Conservation (phyloP, 2,329 filamentous ascomycete genomes). For the Arthrobotrys musiformis region DNA sequence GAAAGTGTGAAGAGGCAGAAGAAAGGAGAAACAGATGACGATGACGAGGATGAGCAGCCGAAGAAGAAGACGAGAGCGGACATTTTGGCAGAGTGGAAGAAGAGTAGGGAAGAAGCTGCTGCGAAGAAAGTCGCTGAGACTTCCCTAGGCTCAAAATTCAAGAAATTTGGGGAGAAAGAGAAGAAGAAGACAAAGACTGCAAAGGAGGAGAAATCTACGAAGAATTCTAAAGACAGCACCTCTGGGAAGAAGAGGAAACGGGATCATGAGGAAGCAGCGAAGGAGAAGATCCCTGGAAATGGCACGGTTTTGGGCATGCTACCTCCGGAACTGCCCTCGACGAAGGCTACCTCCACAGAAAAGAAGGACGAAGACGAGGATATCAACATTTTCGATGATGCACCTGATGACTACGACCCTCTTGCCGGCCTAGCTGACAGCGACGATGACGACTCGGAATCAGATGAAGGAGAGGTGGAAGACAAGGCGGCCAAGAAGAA, state of each 20-base stretch:
- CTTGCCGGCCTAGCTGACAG: constrained; percentile 68
- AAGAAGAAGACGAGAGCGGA: constrained; percentile 74
- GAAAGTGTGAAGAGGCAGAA: constrained; percentile 67
- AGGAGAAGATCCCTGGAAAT: constrained; percentile 21
- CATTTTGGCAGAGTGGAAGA: constrained; percentile 75
- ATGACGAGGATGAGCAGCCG: constrained; percentile 70
- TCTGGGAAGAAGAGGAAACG: constrained; percentile 65
- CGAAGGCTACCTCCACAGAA: constrained; percentile 60
- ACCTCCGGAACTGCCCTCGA: constrained; percentile 56
- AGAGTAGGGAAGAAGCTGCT: constrained; percentile 68
- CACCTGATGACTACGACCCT: constrained; percentile 75
- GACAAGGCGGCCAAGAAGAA: constrained; percentile 62
- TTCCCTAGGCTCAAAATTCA: constrained; percentile 71
- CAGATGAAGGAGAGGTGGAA: constrained; percentile 64
- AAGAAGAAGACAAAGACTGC: constrained; percentile 60
- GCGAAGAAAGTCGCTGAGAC: constrained; percentile 68
- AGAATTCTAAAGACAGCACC: constrained; percentile 74
- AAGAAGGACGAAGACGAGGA: constrained; percentile 68
- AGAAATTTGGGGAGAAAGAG: constrained; percentile 68
- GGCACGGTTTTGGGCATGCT: constrained; percentile 57
- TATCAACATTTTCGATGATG: constrained; percentile 74
- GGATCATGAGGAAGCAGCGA: constrained; percentile 61
- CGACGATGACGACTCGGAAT: constrained; percentile 62
- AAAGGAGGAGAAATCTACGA: constrained; percentile 70
- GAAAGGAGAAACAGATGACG: constrained; percentile 69